phyloP scores from a whole-genome alignment of 495 filamentous ascomycete genomes.

The Penicillium coffeae region DNA sequence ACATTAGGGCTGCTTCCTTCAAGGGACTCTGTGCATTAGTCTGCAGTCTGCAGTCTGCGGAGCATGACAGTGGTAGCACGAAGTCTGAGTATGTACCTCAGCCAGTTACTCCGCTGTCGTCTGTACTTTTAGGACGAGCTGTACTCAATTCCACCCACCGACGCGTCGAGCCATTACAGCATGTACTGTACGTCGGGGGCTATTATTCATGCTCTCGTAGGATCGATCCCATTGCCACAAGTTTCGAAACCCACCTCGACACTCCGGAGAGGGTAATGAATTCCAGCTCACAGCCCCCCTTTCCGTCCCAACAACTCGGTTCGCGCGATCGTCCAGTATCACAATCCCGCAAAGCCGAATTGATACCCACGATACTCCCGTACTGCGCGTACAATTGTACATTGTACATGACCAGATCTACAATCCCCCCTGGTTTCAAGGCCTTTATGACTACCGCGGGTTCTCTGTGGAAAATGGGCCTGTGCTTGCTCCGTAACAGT shows the following conservation, averaged over 20 bases:
- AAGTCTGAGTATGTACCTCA: neutral
- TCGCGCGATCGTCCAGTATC: conserved; percentile 1
- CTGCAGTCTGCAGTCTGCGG: neutral
- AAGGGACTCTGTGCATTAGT: neutral
- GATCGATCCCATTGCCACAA: too few relatives aligned
- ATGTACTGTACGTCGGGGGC: too few relatives aligned
- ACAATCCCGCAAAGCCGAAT: neutral
- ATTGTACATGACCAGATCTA: too few relatives aligned
- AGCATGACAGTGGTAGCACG: neutral
- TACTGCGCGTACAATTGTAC: too few relatives aligned
- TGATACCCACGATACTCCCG: neutral
- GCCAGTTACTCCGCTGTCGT: too few relatives aligned
- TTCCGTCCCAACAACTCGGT: conserved; percentile 6
- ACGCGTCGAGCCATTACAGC: too few relatives aligned
- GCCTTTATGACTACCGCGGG: too few relatives aligned
- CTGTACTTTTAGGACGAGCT: too few relatives aligned
- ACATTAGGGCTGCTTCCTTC: neutral
- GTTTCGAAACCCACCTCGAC: neutral
- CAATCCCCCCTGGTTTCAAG: too few relatives aligned
- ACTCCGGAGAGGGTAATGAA: neutral
- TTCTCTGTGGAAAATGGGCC: neutral
- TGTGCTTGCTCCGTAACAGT: too few relatives aligned
- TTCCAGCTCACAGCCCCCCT: neutral
- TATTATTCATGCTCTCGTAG: too few relatives aligned
- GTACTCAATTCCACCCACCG: neutral